Conservation (phyloP, 1,284 basidiomycete species). For the Ustilago curta region DNA sequence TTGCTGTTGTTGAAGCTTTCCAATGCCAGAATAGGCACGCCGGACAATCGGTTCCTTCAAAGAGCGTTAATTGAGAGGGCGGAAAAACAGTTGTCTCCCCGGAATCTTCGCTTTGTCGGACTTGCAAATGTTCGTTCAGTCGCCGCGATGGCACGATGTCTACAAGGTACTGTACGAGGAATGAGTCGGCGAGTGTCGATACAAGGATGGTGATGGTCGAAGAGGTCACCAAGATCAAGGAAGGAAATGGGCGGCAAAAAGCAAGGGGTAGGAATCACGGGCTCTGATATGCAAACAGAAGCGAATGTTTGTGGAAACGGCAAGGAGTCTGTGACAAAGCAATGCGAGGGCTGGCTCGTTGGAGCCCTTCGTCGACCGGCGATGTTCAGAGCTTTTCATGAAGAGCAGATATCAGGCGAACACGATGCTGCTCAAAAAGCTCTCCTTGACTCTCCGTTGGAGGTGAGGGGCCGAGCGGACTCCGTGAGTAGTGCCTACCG, state of each 20-base stretch:
- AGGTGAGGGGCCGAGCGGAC: neutral
- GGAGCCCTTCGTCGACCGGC: neutral
- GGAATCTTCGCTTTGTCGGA: no score
- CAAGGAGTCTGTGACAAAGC: conserved; percentile 13
- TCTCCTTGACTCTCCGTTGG: no score
- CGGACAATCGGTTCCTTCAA: no score
- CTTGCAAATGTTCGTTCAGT: no score
- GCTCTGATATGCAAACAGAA: neutral
- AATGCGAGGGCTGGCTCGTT: conserved; percentile 13
- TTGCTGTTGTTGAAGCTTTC: no score
- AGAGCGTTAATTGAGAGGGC: no score
- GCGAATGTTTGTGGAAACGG: conserved; percentile 24
- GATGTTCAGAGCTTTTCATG: neutral
- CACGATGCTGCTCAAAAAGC: neutral
- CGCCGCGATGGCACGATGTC: no score
- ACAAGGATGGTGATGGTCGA: neutral
- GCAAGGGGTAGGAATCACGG: conserved; percentile 25
- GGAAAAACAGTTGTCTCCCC: no score
- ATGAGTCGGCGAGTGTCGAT: no score
- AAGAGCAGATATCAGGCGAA: neutral
- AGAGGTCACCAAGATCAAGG: neutral
- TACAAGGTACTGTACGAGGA: no score
- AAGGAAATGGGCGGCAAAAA: neutral
- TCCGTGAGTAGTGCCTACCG: no score
- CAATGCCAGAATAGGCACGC: no score